A percentile compares a stretch with the other conserved stretches of the same genome.
These are phyloP conservation scores for Trypanosomatidae sp. DNA, from an alignment of 208 protist species.

Conservation along the genomic window DNA sequence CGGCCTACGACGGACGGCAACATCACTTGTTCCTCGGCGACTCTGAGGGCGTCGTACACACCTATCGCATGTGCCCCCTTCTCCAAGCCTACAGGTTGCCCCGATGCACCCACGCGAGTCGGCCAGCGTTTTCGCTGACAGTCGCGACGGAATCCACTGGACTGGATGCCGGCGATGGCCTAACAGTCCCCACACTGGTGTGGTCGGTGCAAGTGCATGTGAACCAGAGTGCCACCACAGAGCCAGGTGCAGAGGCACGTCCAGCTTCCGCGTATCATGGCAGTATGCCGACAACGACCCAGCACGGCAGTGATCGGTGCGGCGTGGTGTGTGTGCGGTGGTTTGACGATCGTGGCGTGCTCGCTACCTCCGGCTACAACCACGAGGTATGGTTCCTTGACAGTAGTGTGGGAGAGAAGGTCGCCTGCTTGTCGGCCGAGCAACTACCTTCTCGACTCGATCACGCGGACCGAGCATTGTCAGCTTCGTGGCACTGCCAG, in stretches of 20 bases:
- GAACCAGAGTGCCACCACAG: background rate
- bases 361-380: conserved; percentile 55
- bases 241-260: background rate
- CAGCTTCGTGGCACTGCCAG: background rate
- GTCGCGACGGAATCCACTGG: background rate
- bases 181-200: background rate
- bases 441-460: conserved; percentile 28
- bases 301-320: background rate
- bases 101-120: conserved; percentile 30
- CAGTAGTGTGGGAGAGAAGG: conserved; percentile 27
- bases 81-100: conserved; percentile 47
- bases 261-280: background rate
- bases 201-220: conserved; percentile 23
- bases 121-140: conserved; percentile 24
- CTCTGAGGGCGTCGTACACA: conserved; percentile 43
- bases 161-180: background rate
- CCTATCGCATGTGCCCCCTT: conserved; percentile 54
- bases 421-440: conserved; percentile 46
- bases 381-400: conserved; percentile 44
- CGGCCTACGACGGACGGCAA: conserved; percentile 48
- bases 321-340: conserved; percentile 34
- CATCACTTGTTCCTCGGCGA: conserved; percentile 76
- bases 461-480: too few relatives aligned
- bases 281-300: background rate
- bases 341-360: conserved; percentile 35